These are phyloP conservation scores for Suhomyces coccinellae DNA, from an alignment of 1,139 yeast species.

Conservation along the genomic window DNA sequence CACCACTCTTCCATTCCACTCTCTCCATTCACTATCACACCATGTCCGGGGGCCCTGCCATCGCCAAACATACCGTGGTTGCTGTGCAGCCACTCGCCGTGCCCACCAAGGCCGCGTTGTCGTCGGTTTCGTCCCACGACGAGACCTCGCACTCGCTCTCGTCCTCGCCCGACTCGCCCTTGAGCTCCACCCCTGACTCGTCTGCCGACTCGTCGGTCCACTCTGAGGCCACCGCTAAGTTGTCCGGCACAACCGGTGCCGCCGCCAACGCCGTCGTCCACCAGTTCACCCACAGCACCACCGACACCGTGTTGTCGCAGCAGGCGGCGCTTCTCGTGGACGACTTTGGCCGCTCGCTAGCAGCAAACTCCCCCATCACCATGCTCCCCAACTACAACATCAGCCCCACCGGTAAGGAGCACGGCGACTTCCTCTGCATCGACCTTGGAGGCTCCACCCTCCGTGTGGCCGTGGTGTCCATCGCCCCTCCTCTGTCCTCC, in stretches of 20 bases:
- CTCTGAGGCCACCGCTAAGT: slow-evolving; percentile 3
- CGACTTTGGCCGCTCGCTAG: slow-evolving; percentile 33
- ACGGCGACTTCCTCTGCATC: slow-evolving; percentile 46
- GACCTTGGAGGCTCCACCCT: slow-evolving; percentile 61
- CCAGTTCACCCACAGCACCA: slow-evolving; percentile 15
- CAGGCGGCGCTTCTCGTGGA: slow-evolving; percentile 15
- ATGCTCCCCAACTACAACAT: slow-evolving; percentile 51
- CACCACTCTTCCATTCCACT: neutral
- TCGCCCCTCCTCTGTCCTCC: slow-evolving; percentile 18
- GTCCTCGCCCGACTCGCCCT: slow-evolving; percentile 9
- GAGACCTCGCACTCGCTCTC: slow-evolving; percentile 4
- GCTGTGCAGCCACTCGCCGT: slow-evolving; percentile 2
- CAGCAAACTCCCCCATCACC: slow-evolving; percentile 31
- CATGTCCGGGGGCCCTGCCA: slow-evolving; percentile 8
- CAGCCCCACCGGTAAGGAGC: slow-evolving; percentile 43
- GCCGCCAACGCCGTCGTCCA: slow-evolving; percentile 5
- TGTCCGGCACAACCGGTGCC: slow-evolving; percentile 4
- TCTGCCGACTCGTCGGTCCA: slow-evolving; percentile 9
- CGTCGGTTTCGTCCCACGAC: neutral
- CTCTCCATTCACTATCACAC: neutral
- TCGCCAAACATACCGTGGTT: neutral
- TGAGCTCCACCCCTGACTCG: slow-evolving; percentile 8
- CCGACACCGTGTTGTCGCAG: slow-evolving; percentile 14
- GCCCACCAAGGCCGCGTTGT: slow-evolving; percentile 1
- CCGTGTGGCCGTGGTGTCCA: slow-evolving; percentile 47